Evolutionary conservation across 2,329 filamentous ascomycete genomes (phyloP), one percentile per base, ranked within the genome.

Genomic region (Zymoseptoria tritici): DNA sequence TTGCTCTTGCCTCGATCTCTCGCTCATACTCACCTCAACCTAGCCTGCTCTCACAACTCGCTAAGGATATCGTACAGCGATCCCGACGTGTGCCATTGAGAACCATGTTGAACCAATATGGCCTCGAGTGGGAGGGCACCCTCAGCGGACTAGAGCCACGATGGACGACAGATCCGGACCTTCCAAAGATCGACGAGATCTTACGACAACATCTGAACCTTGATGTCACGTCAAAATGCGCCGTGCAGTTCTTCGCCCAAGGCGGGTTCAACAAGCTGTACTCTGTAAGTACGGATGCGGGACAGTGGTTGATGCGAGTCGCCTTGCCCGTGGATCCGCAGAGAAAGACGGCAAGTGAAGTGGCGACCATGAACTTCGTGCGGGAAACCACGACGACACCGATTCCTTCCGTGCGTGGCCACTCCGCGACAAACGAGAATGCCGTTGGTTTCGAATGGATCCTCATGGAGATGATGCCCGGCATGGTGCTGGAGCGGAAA

Each of bases 321-420:
- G 50, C 50, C 13, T 24, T 52, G n/a, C 50, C 50, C 22, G 50
- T 52, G 50, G 50, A 58, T 21, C 21, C 20, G 11, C 24, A 50
- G 20, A 13, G 16, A 21, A 60, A 58, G 36, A 59, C 55, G 8
- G 60, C 46, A 13, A 62, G 60, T 22, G 62, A 64, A 36, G 42
- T 60, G 9, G 62, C 62, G 2, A 62, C 60, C 11, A 62, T 64
- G 24, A 20, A 50, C 4, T 60, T 55, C 16, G 60, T 62, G 11
- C 49, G 58, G 13, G 49, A 29, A 7, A 26, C 50, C 19, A 62
- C 56, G 2, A 49, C 36, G 1, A 50, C 58, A n/a, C 56, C 58
- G 1, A 56, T 62, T 5, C 58, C 62, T 5, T 5, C 55, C n/a
- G 31, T 60, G 1, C 55, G 54, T 20, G 52, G 20, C 7, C 29